Evolutionary conservation across 805 yeast species (phyloP).

Genomic region (Metschnikowia corniflorae): DNA sequence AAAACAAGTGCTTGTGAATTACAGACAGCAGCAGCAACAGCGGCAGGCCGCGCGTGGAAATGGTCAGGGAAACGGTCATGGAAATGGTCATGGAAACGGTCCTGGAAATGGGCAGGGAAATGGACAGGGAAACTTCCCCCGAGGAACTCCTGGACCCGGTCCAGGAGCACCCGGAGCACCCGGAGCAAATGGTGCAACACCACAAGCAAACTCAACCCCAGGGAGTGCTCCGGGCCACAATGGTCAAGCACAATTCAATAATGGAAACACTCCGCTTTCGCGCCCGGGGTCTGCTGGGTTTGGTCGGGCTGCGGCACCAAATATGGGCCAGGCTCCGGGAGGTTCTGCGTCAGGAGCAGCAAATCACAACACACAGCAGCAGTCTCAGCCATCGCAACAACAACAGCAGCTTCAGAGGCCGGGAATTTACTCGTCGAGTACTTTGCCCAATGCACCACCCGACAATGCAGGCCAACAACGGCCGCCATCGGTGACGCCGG

Average conservation of each 20-base stretch:
- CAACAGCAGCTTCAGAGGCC: conserved; percentile 5
- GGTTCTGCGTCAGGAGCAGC: not conserved
- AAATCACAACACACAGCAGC: not conserved
- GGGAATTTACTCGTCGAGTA: conserved; percentile 4
- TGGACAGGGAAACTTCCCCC: conserved; percentile 3
- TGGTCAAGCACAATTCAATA: conserved; percentile 7
- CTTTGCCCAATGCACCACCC: conserved; percentile 5
- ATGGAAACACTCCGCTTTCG: not conserved
- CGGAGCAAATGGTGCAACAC: conserved; percentile 1
- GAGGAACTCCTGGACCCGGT: conserved; percentile 3
- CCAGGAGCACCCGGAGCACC: not conserved
- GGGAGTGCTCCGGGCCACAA: conserved; percentile 6
- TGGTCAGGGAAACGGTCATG: conserved; percentile 2
- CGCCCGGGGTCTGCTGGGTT: conserved; percentile 7
- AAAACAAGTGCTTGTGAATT: conserved; percentile 55
- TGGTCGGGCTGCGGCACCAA: conserved; percentile 1
- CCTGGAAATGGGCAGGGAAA: conserved; percentile 9
- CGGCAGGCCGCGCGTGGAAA: conserved; percentile 16
- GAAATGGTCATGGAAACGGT: conserved; percentile 2
- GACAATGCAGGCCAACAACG: conserved; percentile 4
- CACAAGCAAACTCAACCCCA: conserved; percentile 1
- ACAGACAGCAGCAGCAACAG: conserved; percentile 50
- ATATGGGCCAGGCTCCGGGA: conserved; percentile 1
- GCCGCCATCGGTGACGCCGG: conserved; percentile 7
- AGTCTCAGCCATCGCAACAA: not conserved